Conservation (phyloP, 2,329 filamentous ascomycete species). For the Colletotrichum higginsianum region DNA sequence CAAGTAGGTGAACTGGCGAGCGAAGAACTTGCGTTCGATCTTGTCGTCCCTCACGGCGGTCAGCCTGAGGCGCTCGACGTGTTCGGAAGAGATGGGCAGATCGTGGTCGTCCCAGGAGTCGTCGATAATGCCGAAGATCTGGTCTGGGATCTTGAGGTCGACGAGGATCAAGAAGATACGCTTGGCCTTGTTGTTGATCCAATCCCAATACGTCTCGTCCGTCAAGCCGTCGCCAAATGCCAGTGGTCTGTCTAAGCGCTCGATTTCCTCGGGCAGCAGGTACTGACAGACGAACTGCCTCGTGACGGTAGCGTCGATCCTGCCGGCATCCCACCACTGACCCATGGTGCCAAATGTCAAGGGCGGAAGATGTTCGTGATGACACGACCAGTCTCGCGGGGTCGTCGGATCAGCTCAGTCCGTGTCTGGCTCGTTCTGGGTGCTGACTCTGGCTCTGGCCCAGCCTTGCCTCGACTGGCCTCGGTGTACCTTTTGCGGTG, state of each 20-base stretch:
- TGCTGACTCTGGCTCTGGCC: constrained; percentile 12
- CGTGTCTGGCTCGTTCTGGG: constrained; percentile 4
- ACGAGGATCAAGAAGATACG: constrained; percentile 80
- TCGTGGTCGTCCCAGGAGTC: constrained; percentile 84
- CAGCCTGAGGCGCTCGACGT: constrained; percentile 75
- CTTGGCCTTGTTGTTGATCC: constrained; percentile 79
- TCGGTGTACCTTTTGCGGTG: constrained; percentile 5
- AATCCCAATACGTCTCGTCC: constrained; percentile 83
- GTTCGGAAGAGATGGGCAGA: constrained; percentile 76
- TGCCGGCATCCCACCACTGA: constrained; percentile 79
- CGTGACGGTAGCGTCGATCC: constrained; percentile 79
- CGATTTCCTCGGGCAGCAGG: constrained; percentile 73
- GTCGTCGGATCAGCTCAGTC: constrained; percentile 1
- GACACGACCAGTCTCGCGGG: constrained; percentile 19
- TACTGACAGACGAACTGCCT: constrained; percentile 76
- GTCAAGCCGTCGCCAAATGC: constrained; percentile 79
- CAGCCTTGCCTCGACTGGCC: constrained; percentile 4
- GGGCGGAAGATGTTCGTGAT: background rate
- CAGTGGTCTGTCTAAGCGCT: constrained; percentile 73
- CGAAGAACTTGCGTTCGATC: constrained; percentile 78
- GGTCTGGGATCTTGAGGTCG: constrained; percentile 78
- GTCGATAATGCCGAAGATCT: constrained; percentile 83
- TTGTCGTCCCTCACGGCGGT: constrained; percentile 72
- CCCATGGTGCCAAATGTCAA: constrained; percentile 37
- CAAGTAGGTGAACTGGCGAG: constrained; percentile 80